Percentiles rank a stretch among this genome's conserved stretches.
phyloP scores from a whole-genome alignment of 352 stramenopile genomes.

The Globisporangium abappressorium region DNA sequence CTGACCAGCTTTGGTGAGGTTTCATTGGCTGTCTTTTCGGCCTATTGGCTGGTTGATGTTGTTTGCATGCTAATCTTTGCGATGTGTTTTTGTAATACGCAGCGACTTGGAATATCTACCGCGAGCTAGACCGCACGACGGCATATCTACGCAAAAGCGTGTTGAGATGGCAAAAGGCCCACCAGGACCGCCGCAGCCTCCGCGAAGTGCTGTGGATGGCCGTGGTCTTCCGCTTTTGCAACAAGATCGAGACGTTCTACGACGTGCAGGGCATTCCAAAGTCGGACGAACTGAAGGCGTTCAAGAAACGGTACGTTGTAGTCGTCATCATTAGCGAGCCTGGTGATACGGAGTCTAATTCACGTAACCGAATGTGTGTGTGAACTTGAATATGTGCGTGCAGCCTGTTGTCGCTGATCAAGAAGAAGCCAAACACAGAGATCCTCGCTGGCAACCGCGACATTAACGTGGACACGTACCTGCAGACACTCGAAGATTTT shows the following conservation, averaged over 20 bases:
- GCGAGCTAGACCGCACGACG: slow-evolving; percentile 76
- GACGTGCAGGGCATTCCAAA: slow-evolving; percentile 73
- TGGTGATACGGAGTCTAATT: neutral
- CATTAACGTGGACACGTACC: slow-evolving; percentile 49
- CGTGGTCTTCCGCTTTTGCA: slow-evolving; percentile 77
- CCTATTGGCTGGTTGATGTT: neutral
- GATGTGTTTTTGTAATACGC: neutral
- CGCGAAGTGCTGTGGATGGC: slow-evolving; percentile 82
- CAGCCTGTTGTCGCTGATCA: slow-evolving; percentile 48
- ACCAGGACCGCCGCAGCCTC: slow-evolving; percentile 66
- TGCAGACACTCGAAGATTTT: slow-evolving; percentile 71
- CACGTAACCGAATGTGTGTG: neutral
- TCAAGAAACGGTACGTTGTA: slow-evolving; percentile 57
- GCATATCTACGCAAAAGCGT: slow-evolving; percentile 80
- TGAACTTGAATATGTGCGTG: neutral
- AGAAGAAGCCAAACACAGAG: slow-evolving; percentile 44
- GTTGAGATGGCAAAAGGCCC: slow-evolving; percentile 66
- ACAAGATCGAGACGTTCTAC: slow-evolving; percentile 81
- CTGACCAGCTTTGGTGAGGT: slow-evolving; percentile 78
- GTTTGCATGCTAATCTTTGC: neutral
- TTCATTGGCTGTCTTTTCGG: neutral
- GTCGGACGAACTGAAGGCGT: slow-evolving; percentile 58
- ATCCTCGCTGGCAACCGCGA: slow-evolving; percentile 61
- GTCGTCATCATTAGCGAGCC: neutral
- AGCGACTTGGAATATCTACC: slow-evolving; percentile 86